Base-by-base conservation (phyloP, 306 rosid species). In the Lathyrus sativus region DNA sequence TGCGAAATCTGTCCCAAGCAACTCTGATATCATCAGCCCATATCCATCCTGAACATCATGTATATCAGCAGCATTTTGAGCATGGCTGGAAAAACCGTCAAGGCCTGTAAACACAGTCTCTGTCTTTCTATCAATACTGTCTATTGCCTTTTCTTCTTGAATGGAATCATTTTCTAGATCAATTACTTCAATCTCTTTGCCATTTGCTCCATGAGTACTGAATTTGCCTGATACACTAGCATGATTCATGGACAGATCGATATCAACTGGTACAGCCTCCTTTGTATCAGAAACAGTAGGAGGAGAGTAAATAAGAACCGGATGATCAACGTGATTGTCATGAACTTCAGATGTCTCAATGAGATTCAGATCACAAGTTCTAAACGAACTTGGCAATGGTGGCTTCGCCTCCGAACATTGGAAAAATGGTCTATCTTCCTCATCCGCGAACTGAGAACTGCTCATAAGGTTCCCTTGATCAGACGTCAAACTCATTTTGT, bases 301-400 rank as follows among this genome's bases (percentile, higher is more conserved):
- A 5, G 84, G 39, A 4, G 87, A 81, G 61, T 78, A 81, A 24
- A 75, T 78, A 71, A 80, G 78, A 70, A 79, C 71, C 11, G 83
- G 85, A 78, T 83, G 86, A 49, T 75, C 78, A 31, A 79, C 87
- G 53, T 77, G 91, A 78, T 69, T 84, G 74, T 92, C 96, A 74
- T 83, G 95, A 22, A 83, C 74, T 66, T 92, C 98, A 69, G 88
- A 74, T 49, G 86, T 85, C 75, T 82, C 93, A 74, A 88, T 89
- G 75, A 92, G 96, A 84, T 92, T 89, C 57, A 92, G 96, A 85
- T 92, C 98, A 70, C 97, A 91, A 53, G 91, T 91, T 83, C 91
- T 91, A 81, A 86, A 92, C 10, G 98, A 88, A 82, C 81, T 74
- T 0, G 88, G 82, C 81, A 85, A 83, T 4, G 74, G 75, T 75